Evolutionary conservation across 2,329 filamentous ascomycete genomes (phyloP), one percentile per base, ranked within the genome.

Genomic region (Kalmusia sp.): DNA sequence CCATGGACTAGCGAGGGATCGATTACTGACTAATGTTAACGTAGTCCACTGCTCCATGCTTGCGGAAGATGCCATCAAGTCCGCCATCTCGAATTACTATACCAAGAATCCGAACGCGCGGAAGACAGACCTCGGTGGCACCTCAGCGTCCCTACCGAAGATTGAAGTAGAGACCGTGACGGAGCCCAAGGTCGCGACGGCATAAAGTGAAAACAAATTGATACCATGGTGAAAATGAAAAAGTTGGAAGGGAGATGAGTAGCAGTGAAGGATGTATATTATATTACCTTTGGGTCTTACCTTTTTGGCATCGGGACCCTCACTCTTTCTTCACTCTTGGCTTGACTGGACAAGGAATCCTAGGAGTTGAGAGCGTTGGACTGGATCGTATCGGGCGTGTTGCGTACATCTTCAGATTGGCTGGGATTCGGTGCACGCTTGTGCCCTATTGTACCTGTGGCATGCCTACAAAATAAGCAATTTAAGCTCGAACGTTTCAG

Each of bases 61-160:
- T 62, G 92, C 92, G 12, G 92, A 96, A 76, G 91, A 96, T 71
- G 92, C 91, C 59, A 96, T 96, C 83, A 95, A 95, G 78, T 92
- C 90, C 31, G 92, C 92, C 63, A 95, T 96, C 71, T 88, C 86
- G 59, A 91, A 96, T 76, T 96, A 95, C 81, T 91, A 93, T 80
- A 90, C 87, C 71, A 95, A 96, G 84, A 95, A 96, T 79, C 91
- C 91, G 54, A 87, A 89, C 58, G 86, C 86, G 30, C 84, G 85
- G 68, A 71, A 82, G 52, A 96, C 92, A 33, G 86, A 93, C 71
- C 84, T 96, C 9, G 87, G 88, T 50, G 91, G 91, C 63, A 93
- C 89, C 22, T 85, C 81, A 49, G 83, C 86, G 45, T 81, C 87
- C 64, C 82, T 93, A 68, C 87, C 90, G 41, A 84, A 84, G 75